Conservation (phyloP, 768 basidiomycete species). For the Sarcodon sp. region DNA sequence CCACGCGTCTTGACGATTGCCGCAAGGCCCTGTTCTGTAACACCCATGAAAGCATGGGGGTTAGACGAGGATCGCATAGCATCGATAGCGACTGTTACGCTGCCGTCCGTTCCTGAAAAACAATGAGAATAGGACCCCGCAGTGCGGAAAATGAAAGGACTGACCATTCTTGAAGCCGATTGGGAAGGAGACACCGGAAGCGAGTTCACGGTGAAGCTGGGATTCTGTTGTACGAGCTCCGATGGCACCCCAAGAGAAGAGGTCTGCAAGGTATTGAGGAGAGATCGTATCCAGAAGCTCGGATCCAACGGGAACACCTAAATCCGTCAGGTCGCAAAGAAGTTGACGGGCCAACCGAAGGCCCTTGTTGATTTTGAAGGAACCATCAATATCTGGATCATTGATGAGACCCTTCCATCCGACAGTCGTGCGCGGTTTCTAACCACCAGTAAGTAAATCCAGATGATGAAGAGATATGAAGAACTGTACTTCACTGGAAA, state of each 20-base stretch:
- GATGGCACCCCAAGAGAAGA: conserved; percentile 90
- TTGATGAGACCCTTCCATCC: conserved; percentile 96
- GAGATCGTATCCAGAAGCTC: conserved; percentile 83
- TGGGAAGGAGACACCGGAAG: conserved; percentile 93
- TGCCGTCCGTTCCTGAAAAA: conserved; percentile 65
- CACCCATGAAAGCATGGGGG: conserved; percentile 95
- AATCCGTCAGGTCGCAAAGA: conserved; percentile 79
- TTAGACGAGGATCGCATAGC: conserved; percentile 89
- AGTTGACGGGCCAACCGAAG: conserved; percentile 79
- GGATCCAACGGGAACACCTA: conserved; percentile 88
- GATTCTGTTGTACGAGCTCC: conserved; percentile 97
- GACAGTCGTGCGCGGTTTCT: conserved; percentile 96
- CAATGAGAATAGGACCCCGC: conserved; percentile 1
- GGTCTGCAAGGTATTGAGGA: conserved; percentile 76
- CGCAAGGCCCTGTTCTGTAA: conserved; percentile 80
- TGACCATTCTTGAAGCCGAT: conserved; percentile 96
- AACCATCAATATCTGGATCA: conserved; percentile 91
- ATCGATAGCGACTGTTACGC: conserved; percentile 82
- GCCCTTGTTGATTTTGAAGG: conserved; percentile 96
- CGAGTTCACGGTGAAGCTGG: conserved; percentile 93
- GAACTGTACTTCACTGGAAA: conserved; percentile 24
- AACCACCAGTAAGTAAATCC: conserved; percentile 1
- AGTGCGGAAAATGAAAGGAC: conserved; percentile 3
- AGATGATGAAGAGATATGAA: neutral
- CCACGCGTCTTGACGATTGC: conserved; percentile 78